Conservation (phyloP, 208 protist species). For the Trypanosoma mega region DNA sequence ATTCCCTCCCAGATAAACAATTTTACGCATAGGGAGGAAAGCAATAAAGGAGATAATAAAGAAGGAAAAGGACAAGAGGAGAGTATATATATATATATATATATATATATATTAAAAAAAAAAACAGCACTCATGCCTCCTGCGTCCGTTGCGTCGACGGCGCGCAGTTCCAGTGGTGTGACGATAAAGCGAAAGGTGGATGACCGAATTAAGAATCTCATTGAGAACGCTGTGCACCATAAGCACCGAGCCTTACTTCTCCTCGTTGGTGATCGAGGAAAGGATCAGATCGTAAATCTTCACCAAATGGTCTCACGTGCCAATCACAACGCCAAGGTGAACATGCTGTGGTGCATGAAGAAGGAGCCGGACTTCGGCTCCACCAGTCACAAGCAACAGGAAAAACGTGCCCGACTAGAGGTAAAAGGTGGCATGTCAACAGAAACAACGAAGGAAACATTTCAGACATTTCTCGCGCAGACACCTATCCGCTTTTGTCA, state of each 20-base stretch:
- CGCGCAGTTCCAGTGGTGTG: constrained; percentile 24
- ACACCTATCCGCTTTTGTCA: constrained; percentile 99
- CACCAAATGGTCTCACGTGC: constrained; percentile 99
- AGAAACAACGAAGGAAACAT: constrained; percentile 95
- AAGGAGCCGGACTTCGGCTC: constrained; percentile 98
- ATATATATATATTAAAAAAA: no score
- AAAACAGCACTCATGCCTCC: constrained; percentile 6
- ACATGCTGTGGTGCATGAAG: constrained; percentile 99
- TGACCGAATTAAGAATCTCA: constrained; percentile 93
- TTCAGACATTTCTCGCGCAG: constrained; percentile 98
- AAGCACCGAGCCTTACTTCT: constrained; percentile 97
- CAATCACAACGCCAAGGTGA: constrained; percentile 94
- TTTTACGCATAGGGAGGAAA: no score
- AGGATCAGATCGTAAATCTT: constrained; percentile 98
- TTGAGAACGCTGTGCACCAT: constrained; percentile 96
- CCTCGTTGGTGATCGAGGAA: constrained; percentile 97
- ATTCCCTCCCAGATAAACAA: no score
- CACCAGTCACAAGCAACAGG: constrained; percentile 92
- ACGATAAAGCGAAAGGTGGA: constrained; percentile 93
- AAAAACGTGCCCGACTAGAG: constrained; percentile 94
- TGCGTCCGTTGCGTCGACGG: constrained; percentile 48
- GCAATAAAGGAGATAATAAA: no score
- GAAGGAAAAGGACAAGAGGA: no score
- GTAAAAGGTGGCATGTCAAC: constrained; percentile 93
- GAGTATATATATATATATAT: no score